These are phyloP conservation scores for Cyphellophora attinorum DNA, from an alignment of 2,329 filamentous ascomycete species.

Conservation along the genomic window DNA sequence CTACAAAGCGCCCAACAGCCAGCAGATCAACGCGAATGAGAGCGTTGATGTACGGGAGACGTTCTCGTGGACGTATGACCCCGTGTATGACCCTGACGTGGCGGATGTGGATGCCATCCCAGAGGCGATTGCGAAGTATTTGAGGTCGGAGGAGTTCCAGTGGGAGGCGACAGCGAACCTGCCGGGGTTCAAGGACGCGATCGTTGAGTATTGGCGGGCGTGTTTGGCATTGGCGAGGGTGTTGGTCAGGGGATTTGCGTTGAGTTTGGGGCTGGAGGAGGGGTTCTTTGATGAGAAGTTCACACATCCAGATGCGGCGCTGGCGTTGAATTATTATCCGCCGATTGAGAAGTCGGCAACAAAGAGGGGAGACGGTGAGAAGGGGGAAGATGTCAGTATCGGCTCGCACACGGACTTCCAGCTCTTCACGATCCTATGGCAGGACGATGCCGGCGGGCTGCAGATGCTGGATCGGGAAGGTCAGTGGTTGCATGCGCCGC, in stretches of 20 bases:
- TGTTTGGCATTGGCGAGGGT: constrained; percentile 43
- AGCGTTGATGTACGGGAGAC: constrained; percentile 3
- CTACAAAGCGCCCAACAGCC: constrained; percentile 3
- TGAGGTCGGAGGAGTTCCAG: constrained; percentile 41
- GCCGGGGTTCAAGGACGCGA: constrained; percentile 38
- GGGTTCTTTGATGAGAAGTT: constrained; percentile 46
- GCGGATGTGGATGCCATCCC: constrained; percentile 34
- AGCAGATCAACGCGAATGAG: constrained; percentile 5
- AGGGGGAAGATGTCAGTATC: constrained; percentile 28
- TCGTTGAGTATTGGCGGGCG: constrained; percentile 38
- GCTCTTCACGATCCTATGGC: constrained; percentile 45
- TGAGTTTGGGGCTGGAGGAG: constrained; percentile 46
- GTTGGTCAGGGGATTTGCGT: constrained; percentile 44
- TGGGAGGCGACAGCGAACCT: constrained; percentile 43
- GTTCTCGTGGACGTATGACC: constrained; percentile 4
- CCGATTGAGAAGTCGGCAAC: constrained; percentile 22
- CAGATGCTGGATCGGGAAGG: constrained; percentile 36
- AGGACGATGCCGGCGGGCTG: constrained; percentile 43
- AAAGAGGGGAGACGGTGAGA: constrained; percentile 15
- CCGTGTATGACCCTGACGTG: constrained; percentile 37
- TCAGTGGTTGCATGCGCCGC: constrained; percentile 32
- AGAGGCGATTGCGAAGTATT: constrained; percentile 29
- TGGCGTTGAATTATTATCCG: constrained; percentile 36
- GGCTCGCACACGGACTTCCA: constrained; percentile 46
- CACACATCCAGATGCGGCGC: constrained; percentile 39